These are phyloP conservation scores for Colletotrichum echinochloae DNA, from an alignment of 2,329 filamentous ascomycete species.

Conservation along the genomic window DNA sequence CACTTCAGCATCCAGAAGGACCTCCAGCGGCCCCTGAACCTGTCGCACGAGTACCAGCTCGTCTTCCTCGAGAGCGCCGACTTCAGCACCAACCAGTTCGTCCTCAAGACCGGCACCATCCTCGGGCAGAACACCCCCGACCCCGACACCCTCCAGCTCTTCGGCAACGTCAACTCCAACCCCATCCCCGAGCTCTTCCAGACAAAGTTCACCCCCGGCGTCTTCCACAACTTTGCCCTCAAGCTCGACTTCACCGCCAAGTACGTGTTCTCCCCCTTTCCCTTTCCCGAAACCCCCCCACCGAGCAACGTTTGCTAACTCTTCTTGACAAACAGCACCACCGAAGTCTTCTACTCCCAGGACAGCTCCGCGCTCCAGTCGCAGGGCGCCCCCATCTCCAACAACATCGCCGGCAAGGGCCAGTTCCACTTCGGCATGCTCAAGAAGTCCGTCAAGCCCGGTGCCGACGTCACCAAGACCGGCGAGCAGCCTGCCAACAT, in stretches of 20 bases:
- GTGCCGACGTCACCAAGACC: slow-evolving; percentile 58
- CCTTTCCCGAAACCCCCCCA: too few relatives aligned
- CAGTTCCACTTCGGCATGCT: slow-evolving; percentile 73
- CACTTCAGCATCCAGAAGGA: slow-evolving; percentile 71
- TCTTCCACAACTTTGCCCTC: slow-evolving; percentile 73
- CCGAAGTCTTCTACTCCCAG: slow-evolving; percentile 68
- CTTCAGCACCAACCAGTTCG: slow-evolving; percentile 64
- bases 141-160: slow-evolving; percentile 58
- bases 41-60: slow-evolving; percentile 71
- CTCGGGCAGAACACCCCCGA: slow-evolving; percentile 53
- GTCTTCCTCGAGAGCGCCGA: slow-evolving; percentile 61
- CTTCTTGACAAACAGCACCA: slow-evolving; percentile 55
- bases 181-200: slow-evolving; percentile 63
- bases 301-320: too few relatives aligned
- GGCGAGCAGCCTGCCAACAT: slow-evolving; percentile 62
- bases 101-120: slow-evolving; percentile 67
- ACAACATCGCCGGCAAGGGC: slow-evolving; percentile 67
- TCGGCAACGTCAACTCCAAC: slow-evolving; percentile 60
- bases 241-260: slow-evolving; percentile 68
- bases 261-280: slow-evolving; percentile 51
- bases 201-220: slow-evolving; percentile 60
- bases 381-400: slow-evolving; percentile 59
- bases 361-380: slow-evolving; percentile 57
- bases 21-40: slow-evolving; percentile 63
- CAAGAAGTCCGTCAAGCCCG: slow-evolving; percentile 67